Conservation (phyloP, 2,329 filamentous ascomycete genomes). For the Hirsutella thompsonii region DNA sequence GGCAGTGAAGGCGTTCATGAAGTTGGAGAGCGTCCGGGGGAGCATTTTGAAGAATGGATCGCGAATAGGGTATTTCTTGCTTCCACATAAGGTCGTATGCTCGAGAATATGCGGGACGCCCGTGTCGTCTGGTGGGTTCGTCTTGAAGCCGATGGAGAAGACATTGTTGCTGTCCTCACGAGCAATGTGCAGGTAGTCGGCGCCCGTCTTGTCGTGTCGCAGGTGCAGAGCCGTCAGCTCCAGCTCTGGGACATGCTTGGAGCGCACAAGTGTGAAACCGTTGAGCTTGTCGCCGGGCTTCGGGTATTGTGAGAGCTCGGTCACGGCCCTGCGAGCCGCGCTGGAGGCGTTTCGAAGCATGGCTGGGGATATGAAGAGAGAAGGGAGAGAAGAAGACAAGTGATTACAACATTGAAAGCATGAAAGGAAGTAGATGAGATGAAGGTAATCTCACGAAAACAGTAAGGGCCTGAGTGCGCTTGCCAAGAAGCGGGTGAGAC, state of each 20-base stretch:
- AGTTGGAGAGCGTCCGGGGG: conserved; percentile 93
- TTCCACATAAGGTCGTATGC: conserved; percentile 93
- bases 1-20: conserved; percentile 98
- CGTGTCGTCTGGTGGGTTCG: conserved; percentile 91
- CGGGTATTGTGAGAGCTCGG: conserved; percentile 63
- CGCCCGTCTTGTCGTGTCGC: conserved; percentile 87
- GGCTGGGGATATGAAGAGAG: conserved; percentile 4
- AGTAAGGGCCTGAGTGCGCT: too few species aligned
- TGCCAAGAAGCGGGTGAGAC: too few species aligned
- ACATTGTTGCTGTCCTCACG: conserved; percentile 98
- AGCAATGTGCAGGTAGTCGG: conserved; percentile 90
- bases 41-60: conserved; percentile 99
- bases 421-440: too few species aligned
- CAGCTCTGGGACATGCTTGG: conserved; percentile 87
- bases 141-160: conserved; percentile 98
- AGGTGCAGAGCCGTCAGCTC: conserved; percentile 85
- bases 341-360: conserved; percentile 43
- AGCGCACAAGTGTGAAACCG: conserved; percentile 80
- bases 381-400: neutral
- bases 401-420: too few species aligned
- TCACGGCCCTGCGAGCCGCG: conserved; percentile 50
- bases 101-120: conserved; percentile 95
- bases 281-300: conserved; percentile 75
- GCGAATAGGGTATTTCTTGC: conserved; percentile 89
- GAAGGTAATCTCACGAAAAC: too few species aligned